Conservation (phyloP, 2,329 filamentous ascomycete genomes). For the Canariomyces notabilis region DNA sequence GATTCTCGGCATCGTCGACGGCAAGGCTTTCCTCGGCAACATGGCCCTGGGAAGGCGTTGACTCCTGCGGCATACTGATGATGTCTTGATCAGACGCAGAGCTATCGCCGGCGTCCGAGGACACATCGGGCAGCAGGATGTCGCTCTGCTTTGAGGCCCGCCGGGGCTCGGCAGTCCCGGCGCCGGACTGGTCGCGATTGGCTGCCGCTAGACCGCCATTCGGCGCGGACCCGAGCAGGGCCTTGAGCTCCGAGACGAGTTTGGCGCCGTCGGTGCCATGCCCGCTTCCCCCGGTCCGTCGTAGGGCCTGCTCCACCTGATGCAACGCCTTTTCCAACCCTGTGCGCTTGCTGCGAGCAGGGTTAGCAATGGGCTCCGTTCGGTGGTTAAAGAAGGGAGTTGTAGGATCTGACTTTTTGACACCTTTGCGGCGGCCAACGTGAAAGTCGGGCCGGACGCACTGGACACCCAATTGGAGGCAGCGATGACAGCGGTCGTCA, state of each 20-base stretch:
- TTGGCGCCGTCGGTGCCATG: slow-evolving; percentile 42
- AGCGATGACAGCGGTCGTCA: slow-evolving; percentile 55
- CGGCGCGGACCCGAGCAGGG: slow-evolving; percentile 33
- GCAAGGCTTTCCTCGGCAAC: slow-evolving; percentile 48
- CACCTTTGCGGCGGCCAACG: slow-evolving; percentile 67
- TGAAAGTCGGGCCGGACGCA: slow-evolving; percentile 70
- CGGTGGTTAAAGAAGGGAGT: neutral
- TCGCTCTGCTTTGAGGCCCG: slow-evolving; percentile 17
- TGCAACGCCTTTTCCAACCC: slow-evolving; percentile 69
- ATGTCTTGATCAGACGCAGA: slow-evolving; percentile 28
- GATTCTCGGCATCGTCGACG: slow-evolving; percentile 70
- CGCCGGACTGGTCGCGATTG: slow-evolving; percentile 12
- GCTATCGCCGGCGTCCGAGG: slow-evolving; percentile 26
- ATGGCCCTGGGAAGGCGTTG: slow-evolving; percentile 25
- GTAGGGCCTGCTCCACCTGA: slow-evolving; percentile 66
- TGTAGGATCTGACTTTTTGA: slow-evolving; percentile 58
- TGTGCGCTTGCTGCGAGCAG: slow-evolving; percentile 57
- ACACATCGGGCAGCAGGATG: slow-evolving; percentile 22
- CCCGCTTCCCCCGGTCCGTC: slow-evolving; percentile 46
- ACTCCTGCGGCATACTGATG: slow-evolving; percentile 25
- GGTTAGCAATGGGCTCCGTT: slow-evolving; percentile 14
- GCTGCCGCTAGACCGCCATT: slow-evolving; percentile 16
- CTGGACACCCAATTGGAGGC: slow-evolving; percentile 51
- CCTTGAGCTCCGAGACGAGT: slow-evolving; percentile 40
- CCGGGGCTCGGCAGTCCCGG: slow-evolving; percentile 14